phyloP scores from a whole-genome alignment of 805 yeast species.

The Monosporozyma solicola region DNA sequence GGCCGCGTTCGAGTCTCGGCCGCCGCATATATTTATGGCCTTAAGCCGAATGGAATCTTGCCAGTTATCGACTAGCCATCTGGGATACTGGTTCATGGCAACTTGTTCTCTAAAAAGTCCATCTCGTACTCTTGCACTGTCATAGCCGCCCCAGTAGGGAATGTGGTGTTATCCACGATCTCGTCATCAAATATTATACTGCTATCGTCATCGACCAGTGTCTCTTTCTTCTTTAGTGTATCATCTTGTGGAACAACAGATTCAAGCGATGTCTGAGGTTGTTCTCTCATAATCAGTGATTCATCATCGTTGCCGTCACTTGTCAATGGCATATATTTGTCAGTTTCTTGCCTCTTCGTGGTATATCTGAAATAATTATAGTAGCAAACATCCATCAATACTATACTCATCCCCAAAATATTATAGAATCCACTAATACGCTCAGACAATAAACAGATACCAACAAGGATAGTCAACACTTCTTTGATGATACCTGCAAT shows the following conservation, averaged over 20 bases:
- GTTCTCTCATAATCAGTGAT: not conserved
- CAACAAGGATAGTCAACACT: slow-evolving; percentile 65
- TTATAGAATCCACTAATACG: slow-evolving; percentile 51
- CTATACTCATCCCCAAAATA: slow-evolving; percentile 61
- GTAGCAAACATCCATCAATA: slow-evolving; percentile 71
- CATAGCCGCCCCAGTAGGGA: slow-evolving; percentile 4
- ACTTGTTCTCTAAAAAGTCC: slow-evolving; percentile 3
- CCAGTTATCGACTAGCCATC: too few relatives aligned
- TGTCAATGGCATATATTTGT: not conserved
- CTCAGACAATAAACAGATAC: slow-evolving; percentile 68
- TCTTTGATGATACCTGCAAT: slow-evolving; percentile 93
- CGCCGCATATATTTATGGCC: too few relatives aligned
- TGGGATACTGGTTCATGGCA: not conserved
- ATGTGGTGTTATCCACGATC: not conserved
- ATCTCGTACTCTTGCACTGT: slow-evolving; percentile 7
- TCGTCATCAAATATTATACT: not conserved
- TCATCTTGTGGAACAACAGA: not conserved
- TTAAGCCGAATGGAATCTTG: too few relatives aligned
- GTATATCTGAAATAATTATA: slow-evolving; percentile 61
- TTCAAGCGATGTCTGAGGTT: not conserved
- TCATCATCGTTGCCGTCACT: not conserved
- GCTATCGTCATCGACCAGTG: not conserved
- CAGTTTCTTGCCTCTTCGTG: slow-evolving; percentile 11
- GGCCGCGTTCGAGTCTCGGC: not conserved
- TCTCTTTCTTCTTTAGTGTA: not conserved